phyloP scores from a whole-genome alignment of 805 yeast genomes.

The Ogataea thermomethanolica region DNA sequence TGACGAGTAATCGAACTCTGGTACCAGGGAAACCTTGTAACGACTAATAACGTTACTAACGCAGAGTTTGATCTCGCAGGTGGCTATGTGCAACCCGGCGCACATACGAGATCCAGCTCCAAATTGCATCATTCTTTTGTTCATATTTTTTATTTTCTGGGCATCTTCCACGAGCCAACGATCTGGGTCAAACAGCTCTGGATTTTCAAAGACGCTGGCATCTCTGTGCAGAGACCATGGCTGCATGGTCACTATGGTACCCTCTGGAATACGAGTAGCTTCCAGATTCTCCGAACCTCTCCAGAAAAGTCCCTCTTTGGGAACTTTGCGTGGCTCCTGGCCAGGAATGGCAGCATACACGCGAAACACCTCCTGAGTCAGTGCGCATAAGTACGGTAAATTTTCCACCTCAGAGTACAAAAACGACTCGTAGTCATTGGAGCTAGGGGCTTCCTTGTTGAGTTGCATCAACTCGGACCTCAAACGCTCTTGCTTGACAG shows the following conservation, averaged over 20 bases:
- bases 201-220: conserved; percentile 45
- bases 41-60: conserved; percentile 53
- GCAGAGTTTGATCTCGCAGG: conserved; percentile 60
- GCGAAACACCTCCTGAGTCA: conserved; percentile 57
- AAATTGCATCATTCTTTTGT: conserved; percentile 58
- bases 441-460: conserved; percentile 22
- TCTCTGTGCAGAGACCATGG: conserved; percentile 65
- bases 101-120: conserved; percentile 77
- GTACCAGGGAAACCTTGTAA: conserved; percentile 29
- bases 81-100: conserved; percentile 65
- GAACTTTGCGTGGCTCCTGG: conserved; percentile 59
- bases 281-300: conserved; percentile 27
- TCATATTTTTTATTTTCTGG: conserved; percentile 42
- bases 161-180: conserved; percentile 52
- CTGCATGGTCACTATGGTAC: conserved; percentile 57
- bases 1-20: conserved; percentile 25
- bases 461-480: conserved; percentile 40
- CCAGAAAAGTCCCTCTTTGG: conserved; percentile 29
- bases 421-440: conserved; percentile 23
- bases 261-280: conserved; percentile 41
- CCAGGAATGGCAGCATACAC: conserved; percentile 74
- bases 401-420: conserved; percentile 44
- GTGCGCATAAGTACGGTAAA: conserved; percentile 56
- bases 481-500: conserved; percentile 44
- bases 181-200: conserved; percentile 46